A percentile compares a stretch with the other conserved stretches of the same genome.
Evolutionary conservation across 2,329 filamentous ascomycete genomes (phyloP).

Genomic region (Drechslera avenae): DNA sequence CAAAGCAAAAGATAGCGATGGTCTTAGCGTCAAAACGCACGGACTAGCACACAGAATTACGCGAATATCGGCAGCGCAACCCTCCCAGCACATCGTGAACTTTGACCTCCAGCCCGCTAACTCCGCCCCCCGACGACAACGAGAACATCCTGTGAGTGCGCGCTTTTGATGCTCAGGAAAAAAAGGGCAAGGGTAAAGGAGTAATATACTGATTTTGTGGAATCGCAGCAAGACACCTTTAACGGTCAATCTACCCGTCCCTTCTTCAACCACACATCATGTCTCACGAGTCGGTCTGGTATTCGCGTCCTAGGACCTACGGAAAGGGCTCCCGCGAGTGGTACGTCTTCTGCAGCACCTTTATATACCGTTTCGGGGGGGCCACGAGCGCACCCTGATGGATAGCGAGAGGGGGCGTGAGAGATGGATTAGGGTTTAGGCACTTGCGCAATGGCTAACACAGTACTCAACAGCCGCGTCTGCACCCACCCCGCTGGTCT

Average conservation of each 20-base stretch:
- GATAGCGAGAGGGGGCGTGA: not conserved
- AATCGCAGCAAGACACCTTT: conserved; percentile 5
- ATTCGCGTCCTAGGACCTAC: conserved; percentile 95
- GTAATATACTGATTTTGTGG: not conserved
- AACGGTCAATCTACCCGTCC: conserved; percentile 10
- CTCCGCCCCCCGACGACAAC: conserved; percentile 11
- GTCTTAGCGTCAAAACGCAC: conserved; percentile 5
- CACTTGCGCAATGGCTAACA: conserved; percentile 31
- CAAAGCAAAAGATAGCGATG: conserved; percentile 5
- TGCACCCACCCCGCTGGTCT: conserved; percentile 98
- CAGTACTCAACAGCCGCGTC: conserved; percentile 64
- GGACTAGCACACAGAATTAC: conserved; percentile 15
- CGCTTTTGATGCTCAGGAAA: not conserved
- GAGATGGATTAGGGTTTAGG: conserved; percentile 4
- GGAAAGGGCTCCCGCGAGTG: conserved; percentile 94
- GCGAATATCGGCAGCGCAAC: conserved; percentile 8
- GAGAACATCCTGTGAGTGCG: conserved; percentile 11
- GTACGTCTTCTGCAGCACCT: conserved; percentile 62
- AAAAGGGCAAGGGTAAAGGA: not conserved
- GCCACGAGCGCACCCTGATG: conserved; percentile 29
- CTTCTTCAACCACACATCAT: conserved; percentile 61
- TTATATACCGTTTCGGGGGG: not conserved
- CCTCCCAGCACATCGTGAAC: conserved; percentile 5
- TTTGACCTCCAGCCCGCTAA: conserved; percentile 14
- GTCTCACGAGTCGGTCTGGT: conserved; percentile 98